Conservation (phyloP, 176 grass and related monocot species). For the Triticum timopheevii region DNA sequence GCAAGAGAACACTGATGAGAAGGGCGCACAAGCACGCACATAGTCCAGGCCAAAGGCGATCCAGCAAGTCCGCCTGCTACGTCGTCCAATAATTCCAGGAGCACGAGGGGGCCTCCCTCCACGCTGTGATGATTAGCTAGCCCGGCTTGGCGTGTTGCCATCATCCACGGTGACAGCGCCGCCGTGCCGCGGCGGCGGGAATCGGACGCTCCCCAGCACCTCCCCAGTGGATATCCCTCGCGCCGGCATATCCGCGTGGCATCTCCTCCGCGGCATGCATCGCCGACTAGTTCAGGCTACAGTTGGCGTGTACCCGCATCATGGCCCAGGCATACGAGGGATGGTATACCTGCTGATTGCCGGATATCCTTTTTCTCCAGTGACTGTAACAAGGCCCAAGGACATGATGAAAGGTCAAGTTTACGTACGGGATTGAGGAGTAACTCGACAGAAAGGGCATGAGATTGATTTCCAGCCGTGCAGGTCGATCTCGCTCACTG, state of each 20-base stretch:
- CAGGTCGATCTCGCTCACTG: background rate
- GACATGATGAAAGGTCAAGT: background rate
- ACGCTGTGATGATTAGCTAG: background rate
- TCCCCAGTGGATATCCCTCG: constrained; percentile 23
- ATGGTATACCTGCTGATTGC: background rate
- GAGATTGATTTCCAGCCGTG: constrained; percentile 4
- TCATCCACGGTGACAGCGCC: constrained; percentile 16
- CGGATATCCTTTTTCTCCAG: background rate
- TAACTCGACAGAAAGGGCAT: background rate
- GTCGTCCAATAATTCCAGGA: constrained; percentile 44
- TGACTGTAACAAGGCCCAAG: background rate
- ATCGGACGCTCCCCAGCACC: background rate
- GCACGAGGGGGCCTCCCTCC: background rate
- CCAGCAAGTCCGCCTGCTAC: background rate
- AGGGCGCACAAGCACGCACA: background rate
- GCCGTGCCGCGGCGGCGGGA: background rate
- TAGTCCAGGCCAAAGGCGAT: constrained; percentile 2
- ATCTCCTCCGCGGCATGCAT: background rate
- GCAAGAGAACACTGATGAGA: no score
- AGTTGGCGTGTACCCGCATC: background rate
- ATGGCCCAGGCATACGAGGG: background rate
- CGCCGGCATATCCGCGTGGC: constrained; percentile 4
- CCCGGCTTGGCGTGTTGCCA: background rate
- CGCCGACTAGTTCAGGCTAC: background rate
- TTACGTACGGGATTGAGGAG: background rate